Base-by-base conservation (phyloP, 495 filamentous ascomycete species). In the Chaetomidium leptoderma region DNA sequence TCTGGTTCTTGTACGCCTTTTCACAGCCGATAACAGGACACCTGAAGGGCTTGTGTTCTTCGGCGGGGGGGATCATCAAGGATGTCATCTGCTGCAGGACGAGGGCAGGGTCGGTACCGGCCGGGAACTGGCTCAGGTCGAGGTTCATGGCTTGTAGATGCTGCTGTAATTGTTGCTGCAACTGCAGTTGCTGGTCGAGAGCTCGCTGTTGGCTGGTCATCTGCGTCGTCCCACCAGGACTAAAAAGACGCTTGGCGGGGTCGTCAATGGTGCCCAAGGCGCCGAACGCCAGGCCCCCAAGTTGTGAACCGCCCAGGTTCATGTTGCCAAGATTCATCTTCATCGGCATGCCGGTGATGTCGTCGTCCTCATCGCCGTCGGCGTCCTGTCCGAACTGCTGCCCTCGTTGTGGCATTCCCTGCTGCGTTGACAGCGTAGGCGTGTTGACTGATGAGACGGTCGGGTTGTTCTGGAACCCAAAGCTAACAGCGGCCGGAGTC, bases 1-100 rank as follows among this genome's bases (percentile, higher is more conserved):
- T 99, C 66, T 97, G 93, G 70, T 99, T 99, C 80, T 99, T 99
- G 72, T 99, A 99, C 14, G 93, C 93, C 78, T 99, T 99, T 71
- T 99, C 93, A 67, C 93, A 99, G 17, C 93, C 93, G 65, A 97
- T 95, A 42, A 99, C 93, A 9, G 95, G 93, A 70, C 93, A 99
- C 66, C 88, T 87, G 80, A 95, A 97, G 0, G 93, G 93, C 74
- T 97, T 99, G 60, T 90, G 87, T 63, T 97, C 91, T 58, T 72
- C 86, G 36, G 83, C 60, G 74, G 62, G 85, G 16, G 75, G 71
- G 65, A 81, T 79, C 62, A 80, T 74, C 64, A 80, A 66, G 10
- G 76, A 84, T 44, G 87, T 76, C 60, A 90, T 79, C 59, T 92
- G 89, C 66, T 91, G 87, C 61, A 92, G 78, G 23, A 85, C 77